Evolutionary conservation across 139 green algal species (phyloP).

Genomic region (Volvox africanus): DNA sequence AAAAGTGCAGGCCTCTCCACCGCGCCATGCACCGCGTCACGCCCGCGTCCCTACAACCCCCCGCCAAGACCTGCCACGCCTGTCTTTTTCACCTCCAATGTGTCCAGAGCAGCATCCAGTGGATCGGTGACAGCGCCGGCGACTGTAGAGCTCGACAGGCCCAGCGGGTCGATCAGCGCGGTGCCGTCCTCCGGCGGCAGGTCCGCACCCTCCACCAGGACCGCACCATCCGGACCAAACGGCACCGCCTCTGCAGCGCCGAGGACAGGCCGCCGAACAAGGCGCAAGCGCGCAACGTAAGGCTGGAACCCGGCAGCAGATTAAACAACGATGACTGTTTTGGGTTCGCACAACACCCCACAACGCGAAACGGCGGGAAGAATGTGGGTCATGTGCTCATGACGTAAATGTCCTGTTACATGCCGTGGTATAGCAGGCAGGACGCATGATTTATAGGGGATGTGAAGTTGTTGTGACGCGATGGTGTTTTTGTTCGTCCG

Average conservation of each 20-base stretch:
- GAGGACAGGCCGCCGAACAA: not conserved
- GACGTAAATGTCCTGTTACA: too few relatives aligned
- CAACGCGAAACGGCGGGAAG: too few relatives aligned
- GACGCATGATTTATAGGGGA: too few relatives aligned
- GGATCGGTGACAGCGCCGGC: not conserved
- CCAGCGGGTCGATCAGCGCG: not conserved
- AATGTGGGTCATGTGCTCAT: too few relatives aligned
- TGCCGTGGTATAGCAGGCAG: too few relatives aligned
- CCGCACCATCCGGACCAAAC: not conserved
- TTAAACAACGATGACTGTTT: too few relatives aligned
- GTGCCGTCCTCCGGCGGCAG: not conserved
- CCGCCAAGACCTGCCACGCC: not conserved
- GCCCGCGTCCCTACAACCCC: not conserved
- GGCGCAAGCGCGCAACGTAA: too few relatives aligned
- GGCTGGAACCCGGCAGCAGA: too few relatives aligned
- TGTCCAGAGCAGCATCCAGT: not conserved
- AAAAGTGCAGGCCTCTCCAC: not conserved
- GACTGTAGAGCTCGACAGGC: not conserved
- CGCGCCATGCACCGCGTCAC: not conserved
- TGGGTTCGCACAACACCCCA: too few relatives aligned
- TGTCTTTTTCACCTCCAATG: not conserved
- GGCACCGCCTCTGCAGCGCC: not conserved
- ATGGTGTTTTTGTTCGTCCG: too few relatives aligned
- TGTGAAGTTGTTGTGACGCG: too few relatives aligned
- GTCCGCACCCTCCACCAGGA: not conserved